Conservation (phyloP, 2,329 filamentous ascomycete genomes). For the Penicillium sp. region DNA sequence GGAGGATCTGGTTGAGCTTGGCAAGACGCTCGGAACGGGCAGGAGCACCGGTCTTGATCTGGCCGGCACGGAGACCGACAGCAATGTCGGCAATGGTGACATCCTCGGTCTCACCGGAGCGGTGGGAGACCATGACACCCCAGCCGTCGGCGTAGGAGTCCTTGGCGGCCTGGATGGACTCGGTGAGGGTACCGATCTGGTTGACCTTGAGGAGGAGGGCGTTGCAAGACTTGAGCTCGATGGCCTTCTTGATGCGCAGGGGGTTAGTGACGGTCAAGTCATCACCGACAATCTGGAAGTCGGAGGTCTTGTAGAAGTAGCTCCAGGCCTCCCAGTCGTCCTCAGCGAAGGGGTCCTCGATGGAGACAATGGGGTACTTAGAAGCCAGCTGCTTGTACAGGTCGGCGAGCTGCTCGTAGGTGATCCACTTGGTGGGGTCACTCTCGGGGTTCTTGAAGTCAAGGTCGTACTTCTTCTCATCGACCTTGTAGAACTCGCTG, state of each 20-base stretch:
- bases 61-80: slow-evolving; percentile 92
- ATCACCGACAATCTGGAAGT: slow-evolving; percentile 98
- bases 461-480: slow-evolving; percentile 98
- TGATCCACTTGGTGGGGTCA: slow-evolving; percentile 96
- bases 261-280: slow-evolving; percentile 99
- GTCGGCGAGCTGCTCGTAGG: slow-evolving; percentile 94
- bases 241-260: slow-evolving; percentile 98
- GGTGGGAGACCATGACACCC: slow-evolving; percentile 99
- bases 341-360: slow-evolving; percentile 99
- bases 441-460: slow-evolving; percentile 99
- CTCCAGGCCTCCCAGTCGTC: slow-evolving; percentile 99
- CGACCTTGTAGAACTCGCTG: slow-evolving; percentile 98
- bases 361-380: slow-evolving; percentile 99
- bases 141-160: slow-evolving; percentile 94
- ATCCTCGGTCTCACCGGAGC: slow-evolving; percentile 99
- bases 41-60: slow-evolving; percentile 99
- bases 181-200: slow-evolving; percentile 98
- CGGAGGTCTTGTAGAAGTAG: slow-evolving; percentile 99
- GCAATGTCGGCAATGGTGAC: slow-evolving; percentile 98
- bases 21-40: slow-evolving; percentile 96
- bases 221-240: slow-evolving; percentile 98
- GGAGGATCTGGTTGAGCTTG: slow-evolving; percentile 99
- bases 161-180: slow-evolving; percentile 99
- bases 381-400: slow-evolving; percentile 84
- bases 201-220: slow-evolving; percentile 99